Conservation (phyloP, 306 rosid genomes). For the Castanopsis chinensis region DNA sequence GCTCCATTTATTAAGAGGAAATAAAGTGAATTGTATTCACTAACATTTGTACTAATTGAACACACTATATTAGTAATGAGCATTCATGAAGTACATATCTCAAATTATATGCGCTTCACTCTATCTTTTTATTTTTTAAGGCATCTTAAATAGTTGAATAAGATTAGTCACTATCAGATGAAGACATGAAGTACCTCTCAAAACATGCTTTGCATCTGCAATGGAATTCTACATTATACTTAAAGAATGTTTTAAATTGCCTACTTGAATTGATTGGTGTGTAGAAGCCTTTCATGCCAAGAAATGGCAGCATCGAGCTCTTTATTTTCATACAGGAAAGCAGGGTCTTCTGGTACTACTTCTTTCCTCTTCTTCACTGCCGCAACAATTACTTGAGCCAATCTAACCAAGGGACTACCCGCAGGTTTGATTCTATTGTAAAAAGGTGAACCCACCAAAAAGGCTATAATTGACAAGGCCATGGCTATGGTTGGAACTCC, state of each 20-base stretch:
- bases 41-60: too few species aligned
- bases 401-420: slow-evolving; percentile 73
- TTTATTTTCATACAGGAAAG: slow-evolving; percentile 46
- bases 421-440: slow-evolving; percentile 50
- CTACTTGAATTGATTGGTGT: slow-evolving; percentile 58
- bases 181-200: background rate
- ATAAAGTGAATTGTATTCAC: too few species aligned
- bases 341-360: slow-evolving; percentile 35
- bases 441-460: slow-evolving; percentile 61
- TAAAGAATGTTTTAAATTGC: background rate
- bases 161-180: background rate
- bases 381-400: slow-evolving; percentile 61
- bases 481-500: slow-evolving; percentile 69
- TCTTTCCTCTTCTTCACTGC: slow-evolving; percentile 58
- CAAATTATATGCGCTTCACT: too few species aligned
- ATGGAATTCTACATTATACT: background rate
- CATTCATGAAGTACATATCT: too few species aligned
- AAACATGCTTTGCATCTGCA: background rate
- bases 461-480: slow-evolving; percentile 58
- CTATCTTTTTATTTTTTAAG: too few species aligned
- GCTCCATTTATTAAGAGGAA: too few species aligned
- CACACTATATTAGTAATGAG: too few species aligned
- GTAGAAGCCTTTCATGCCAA: slow-evolving; percentile 57
- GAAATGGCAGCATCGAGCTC: slow-evolving; percentile 65
- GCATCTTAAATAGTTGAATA: too few species aligned